These are phyloP conservation scores for Amylostereum chailletii DNA, from an alignment of 1,284 basidiomycete species.

Conservation along the genomic window DNA sequence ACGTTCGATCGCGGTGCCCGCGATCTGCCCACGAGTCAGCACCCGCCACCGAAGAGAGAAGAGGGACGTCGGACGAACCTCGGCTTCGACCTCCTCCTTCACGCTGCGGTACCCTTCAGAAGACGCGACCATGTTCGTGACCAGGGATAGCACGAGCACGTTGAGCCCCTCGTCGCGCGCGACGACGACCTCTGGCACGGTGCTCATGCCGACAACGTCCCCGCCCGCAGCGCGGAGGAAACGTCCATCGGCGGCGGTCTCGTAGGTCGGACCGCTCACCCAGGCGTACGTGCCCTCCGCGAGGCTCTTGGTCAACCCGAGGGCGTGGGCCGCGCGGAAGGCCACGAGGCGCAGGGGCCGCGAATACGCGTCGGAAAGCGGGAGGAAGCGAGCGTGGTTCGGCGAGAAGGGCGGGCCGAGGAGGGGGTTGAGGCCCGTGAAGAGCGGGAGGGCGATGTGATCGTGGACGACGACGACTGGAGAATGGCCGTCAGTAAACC, in stretches of 20 bases:
- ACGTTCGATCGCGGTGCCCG: slow-evolving; percentile 40
- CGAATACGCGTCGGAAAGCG: slow-evolving; percentile 75
- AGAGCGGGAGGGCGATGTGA: slow-evolving; percentile 72
- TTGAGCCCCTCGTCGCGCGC: slow-evolving; percentile 69
- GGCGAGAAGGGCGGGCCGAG: slow-evolving; percentile 57
- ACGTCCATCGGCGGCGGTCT: slow-evolving; percentile 75
- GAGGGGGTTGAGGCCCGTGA: slow-evolving; percentile 73
- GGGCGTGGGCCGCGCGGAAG: slow-evolving; percentile 59
- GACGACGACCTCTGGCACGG: slow-evolving; percentile 82
- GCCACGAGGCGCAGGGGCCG: slow-evolving; percentile 54
- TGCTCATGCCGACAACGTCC: slow-evolving; percentile 86
- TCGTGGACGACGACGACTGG: slow-evolving; percentile 76
- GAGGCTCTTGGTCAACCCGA: slow-evolving; percentile 39
- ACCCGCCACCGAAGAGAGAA: slow-evolving; percentile 3
- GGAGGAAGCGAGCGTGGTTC: slow-evolving; percentile 61
- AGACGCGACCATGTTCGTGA: slow-evolving; percentile 78
- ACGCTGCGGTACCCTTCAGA: slow-evolving; percentile 63
- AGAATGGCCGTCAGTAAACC: neutral
- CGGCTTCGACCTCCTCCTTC: slow-evolving; percentile 62
- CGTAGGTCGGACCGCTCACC: slow-evolving; percentile 81
- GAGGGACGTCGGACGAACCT: slow-evolving; percentile 36
- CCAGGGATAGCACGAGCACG: slow-evolving; percentile 69
- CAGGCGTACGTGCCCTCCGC: slow-evolving; percentile 79
- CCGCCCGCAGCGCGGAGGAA: slow-evolving; percentile 65
- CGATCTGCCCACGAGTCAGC: slow-evolving; percentile 34